phyloP scores from a whole-genome alignment of 1,139 yeast species.

The Saccharomyces hybrid region DNA sequence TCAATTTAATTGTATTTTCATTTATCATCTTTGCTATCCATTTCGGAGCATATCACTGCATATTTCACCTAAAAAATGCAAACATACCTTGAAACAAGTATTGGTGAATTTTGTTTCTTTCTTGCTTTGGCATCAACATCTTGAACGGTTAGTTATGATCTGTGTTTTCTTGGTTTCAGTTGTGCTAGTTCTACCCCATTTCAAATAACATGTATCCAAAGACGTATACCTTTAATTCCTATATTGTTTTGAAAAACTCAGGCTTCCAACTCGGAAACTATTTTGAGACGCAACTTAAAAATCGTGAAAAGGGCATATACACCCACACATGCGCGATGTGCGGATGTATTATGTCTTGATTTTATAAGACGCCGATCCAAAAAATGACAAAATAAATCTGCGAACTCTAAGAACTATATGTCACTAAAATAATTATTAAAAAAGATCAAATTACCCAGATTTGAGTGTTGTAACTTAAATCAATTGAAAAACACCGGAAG shows the following conservation, averaged over 20 bases:
- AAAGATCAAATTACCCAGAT: neutral
- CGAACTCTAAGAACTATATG: neutral
- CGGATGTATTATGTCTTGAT: neutral
- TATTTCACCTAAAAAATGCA: neutral
- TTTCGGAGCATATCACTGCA: neutral
- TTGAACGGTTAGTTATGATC: conserved; percentile 33
- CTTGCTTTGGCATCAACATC: conserved; percentile 99
- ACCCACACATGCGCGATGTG: neutral
- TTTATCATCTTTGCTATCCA: neutral
- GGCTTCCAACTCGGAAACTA: neutral
- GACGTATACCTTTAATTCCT: neutral
- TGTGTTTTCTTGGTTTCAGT: conserved; percentile 10
- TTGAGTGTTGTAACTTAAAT: neutral
- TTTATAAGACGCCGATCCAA: neutral
- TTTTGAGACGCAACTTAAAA: neutral
- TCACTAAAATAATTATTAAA: neutral
- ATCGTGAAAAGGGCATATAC: neutral
- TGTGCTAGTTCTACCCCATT: neutral
- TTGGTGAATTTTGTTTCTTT: conserved; percentile 98
- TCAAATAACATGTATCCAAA: neutral
- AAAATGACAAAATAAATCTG: neutral
- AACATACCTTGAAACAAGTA: conserved; percentile 59
- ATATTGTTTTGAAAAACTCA: neutral
- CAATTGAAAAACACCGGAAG: no score
- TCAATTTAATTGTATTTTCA: neutral